Evolutionary conservation across 768 basidiomycete species (phyloP).

Genomic region (Agaricus bisporus): DNA sequence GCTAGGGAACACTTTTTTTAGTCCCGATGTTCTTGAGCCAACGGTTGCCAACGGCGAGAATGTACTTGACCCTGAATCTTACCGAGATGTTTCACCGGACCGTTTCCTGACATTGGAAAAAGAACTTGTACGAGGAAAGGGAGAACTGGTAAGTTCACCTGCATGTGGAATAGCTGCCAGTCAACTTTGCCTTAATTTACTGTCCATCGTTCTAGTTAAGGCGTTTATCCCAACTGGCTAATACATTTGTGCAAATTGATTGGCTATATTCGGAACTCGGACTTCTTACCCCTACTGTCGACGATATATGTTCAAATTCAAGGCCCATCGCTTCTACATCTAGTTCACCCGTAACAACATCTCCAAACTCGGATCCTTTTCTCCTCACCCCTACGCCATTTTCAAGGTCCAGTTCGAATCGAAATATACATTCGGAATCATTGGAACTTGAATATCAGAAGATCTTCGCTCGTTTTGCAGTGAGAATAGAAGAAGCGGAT

Average conservation of each 20-base stretch:
- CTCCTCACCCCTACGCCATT: constrained; percentile 46
- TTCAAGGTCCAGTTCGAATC: constrained; percentile 33
- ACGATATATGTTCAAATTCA: constrained; percentile 33
- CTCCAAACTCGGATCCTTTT: constrained; percentile 39
- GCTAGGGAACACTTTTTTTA: constrained; percentile 54
- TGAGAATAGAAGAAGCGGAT: constrained; percentile 52
- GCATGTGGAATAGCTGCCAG: not conserved
- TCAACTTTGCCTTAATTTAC: not conserved
- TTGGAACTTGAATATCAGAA: constrained; percentile 47
- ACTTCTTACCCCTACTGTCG: constrained; percentile 52
- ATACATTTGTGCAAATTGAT: constrained; percentile 69
- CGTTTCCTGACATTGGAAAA: constrained; percentile 77
- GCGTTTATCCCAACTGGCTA: constrained; percentile 58
- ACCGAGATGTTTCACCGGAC: constrained; percentile 74
- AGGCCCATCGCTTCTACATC: constrained; percentile 15
- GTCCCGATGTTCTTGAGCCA: constrained; percentile 48
- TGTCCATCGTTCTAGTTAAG: constrained; percentile 41
- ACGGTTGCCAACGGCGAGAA: constrained; percentile 35
- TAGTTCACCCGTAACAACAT: constrained; percentile 30
- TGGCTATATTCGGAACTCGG: constrained; percentile 82
- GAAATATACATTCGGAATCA: constrained; percentile 20
- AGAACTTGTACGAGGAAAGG: constrained; percentile 78
- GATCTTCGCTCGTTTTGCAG: constrained; percentile 58
- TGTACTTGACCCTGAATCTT: constrained; percentile 28
- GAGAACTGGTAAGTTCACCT: constrained; percentile 66